These are phyloP conservation scores for Trypanosoma melophagium DNA, from an alignment of 208 protist species.

Conservation along the genomic window DNA sequence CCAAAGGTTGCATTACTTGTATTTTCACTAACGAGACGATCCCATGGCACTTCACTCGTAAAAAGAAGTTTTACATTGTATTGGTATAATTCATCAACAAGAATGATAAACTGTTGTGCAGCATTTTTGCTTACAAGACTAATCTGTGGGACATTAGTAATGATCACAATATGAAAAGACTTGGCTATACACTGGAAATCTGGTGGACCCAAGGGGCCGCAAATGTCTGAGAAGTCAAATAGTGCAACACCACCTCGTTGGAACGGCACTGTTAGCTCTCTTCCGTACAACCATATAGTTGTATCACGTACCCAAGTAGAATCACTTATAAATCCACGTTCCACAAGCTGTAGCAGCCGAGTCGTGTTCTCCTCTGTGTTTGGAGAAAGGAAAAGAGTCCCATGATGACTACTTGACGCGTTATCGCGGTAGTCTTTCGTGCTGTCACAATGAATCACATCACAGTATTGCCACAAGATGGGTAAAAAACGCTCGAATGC, in stretches of 20 bases:
- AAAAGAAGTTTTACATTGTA: conserved; percentile 88
- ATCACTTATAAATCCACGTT: conserved; percentile 37
- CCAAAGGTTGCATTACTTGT: conserved; percentile 6
- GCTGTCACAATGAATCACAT: conserved; percentile 54
- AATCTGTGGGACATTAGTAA: conserved; percentile 81
- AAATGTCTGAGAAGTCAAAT: conserved; percentile 84
- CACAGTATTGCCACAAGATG: conserved; percentile 58
- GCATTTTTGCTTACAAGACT: conserved; percentile 57
- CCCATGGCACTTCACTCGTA: conserved; percentile 73
- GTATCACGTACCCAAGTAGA: conserved; percentile 48
- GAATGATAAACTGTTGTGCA: conserved; percentile 80
- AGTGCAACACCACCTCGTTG: conserved; percentile 68
- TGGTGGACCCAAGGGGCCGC: conserved; percentile 49
- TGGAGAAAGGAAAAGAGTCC: conserved; percentile 60
- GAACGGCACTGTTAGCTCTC: conserved; percentile 63
- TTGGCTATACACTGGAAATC: conserved; percentile 78
- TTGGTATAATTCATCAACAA: conserved; percentile 90
- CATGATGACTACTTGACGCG: conserved; percentile 41
- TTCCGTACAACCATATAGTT: conserved; percentile 64
- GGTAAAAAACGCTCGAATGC: conserved; percentile 71
- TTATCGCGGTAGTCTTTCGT: conserved; percentile 63
- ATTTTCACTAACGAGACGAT: conserved; percentile 42
- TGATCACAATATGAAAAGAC: conserved; percentile 77
- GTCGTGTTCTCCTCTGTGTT: conserved; percentile 49
- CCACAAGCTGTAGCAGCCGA: conserved; percentile 51